Conservation (phyloP, 768 basidiomycete genomes). For the Zangia roseola region DNA sequence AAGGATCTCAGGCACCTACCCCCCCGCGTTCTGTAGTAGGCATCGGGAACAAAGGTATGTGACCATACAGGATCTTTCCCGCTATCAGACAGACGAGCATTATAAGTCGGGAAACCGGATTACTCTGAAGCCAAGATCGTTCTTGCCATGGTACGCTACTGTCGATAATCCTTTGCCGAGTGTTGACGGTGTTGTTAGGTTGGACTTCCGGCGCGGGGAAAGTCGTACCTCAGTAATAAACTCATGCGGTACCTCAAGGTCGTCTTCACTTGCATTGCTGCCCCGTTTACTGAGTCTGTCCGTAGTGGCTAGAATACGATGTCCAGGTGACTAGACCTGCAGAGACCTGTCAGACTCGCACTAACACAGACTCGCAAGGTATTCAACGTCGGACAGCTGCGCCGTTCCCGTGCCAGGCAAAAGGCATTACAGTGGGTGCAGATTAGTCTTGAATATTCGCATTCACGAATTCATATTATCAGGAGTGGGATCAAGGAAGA, state of each 20-base stretch:
- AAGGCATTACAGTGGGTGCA: slow-evolving; percentile 64
- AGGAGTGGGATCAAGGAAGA: slow-evolving; percentile 87
- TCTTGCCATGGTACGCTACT: slow-evolving; percentile 78
- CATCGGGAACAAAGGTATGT: slow-evolving; percentile 81
- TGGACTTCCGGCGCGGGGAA: slow-evolving; percentile 95
- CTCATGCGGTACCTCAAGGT: slow-evolving; percentile 95
- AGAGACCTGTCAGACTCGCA: background rate
- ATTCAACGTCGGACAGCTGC: slow-evolving; percentile 96
- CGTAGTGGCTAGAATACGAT: slow-evolving; percentile 97
- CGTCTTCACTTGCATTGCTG: slow-evolving; percentile 18
- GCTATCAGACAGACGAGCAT: background rate
- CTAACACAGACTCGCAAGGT: slow-evolving; percentile 51
- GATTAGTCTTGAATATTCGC: background rate
- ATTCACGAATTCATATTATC: slow-evolving; percentile 4
- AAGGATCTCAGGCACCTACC: slow-evolving; percentile 70
- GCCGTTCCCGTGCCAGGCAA: slow-evolving; percentile 81
- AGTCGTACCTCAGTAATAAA: slow-evolving; percentile 98
- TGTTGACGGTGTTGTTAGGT: slow-evolving; percentile 50
- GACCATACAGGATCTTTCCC: background rate
- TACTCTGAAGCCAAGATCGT: slow-evolving; percentile 99
- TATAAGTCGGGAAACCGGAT: slow-evolving; percentile 88
- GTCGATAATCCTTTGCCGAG: background rate
- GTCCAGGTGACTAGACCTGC: slow-evolving; percentile 62
- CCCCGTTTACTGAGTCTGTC: slow-evolving; percentile 6
- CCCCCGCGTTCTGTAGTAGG: slow-evolving; percentile 84